These are phyloP conservation scores for Mortierella sp. DNA, from an alignment of 371 early-diverging fungal species.

Conservation along the genomic window DNA sequence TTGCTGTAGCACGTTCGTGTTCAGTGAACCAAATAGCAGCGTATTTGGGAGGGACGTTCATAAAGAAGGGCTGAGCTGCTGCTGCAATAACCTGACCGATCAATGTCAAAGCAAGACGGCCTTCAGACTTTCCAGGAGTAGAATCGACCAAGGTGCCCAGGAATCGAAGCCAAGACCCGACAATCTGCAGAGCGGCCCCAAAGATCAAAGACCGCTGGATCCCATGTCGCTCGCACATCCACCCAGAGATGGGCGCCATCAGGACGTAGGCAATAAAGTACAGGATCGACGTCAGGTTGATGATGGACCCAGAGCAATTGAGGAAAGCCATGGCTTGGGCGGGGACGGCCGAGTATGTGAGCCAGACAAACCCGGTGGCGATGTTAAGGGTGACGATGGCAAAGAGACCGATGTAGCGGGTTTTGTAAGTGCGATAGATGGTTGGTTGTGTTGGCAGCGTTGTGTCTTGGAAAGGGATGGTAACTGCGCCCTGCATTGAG, in stretches of 20 bases:
- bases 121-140: constrained; percentile 59
- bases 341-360: constrained; percentile 52
- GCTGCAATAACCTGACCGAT: constrained; percentile 75
- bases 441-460: background rate
- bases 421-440: constrained; percentile 44
- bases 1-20: constrained; percentile 71
- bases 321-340: constrained; percentile 31
- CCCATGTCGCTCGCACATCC: constrained; percentile 63
- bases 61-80: constrained; percentile 72
- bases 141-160: constrained; percentile 61
- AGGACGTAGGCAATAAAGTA: constrained; percentile 65
- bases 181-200: constrained; percentile 61
- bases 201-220: constrained; percentile 64
- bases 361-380: constrained; percentile 55
- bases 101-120: constrained; percentile 62
- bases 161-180: constrained; percentile 72
- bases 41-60: constrained; percentile 74
- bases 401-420: constrained; percentile 49
- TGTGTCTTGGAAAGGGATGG: background rate
- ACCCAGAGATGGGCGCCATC: constrained; percentile 60
- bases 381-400: constrained; percentile 56
- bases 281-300: constrained; percentile 62
- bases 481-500: background rate
- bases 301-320: constrained; percentile 30
- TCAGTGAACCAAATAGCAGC: constrained; percentile 79